These are phyloP conservation scores for Pyrus bretschneideri DNA, from an alignment of 306 rosid genomes.

Conservation along the genomic window DNA sequence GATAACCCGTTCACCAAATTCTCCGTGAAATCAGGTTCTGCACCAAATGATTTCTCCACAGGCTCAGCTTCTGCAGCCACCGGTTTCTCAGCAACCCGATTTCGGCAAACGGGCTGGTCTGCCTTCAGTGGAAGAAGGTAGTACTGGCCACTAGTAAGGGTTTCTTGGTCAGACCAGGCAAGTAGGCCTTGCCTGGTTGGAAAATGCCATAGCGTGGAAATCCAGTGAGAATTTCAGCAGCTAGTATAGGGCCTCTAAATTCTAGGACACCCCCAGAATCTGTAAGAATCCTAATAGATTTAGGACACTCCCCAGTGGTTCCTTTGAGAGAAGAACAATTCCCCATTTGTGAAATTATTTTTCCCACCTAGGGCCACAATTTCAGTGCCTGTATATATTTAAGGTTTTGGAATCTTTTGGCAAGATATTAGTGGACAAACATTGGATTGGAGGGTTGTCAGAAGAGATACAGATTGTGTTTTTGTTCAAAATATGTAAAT, in stretches of 20 bases:
- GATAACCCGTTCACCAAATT: conserved; percentile 17
- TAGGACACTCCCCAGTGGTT: conserved; percentile 40
- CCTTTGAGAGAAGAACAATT: conserved; percentile 59
- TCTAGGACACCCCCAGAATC: conserved; percentile 51
- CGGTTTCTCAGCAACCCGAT: not conserved
- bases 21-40: conserved; percentile 34
- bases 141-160: conserved; percentile 39
- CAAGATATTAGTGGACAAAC: conserved; percentile 20
- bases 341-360: conserved; percentile 41
- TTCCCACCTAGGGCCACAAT: not conserved
- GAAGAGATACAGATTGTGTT: conserved; percentile 11
- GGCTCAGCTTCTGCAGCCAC: conserved; percentile 10
- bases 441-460: conserved; percentile 15
- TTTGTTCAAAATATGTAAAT: conserved; percentile 14
- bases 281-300: conserved; percentile 43
- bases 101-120: not conserved
- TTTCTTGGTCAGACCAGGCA: conserved; percentile 38
- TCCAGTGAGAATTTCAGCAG: conserved; percentile 41
- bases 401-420: conserved; percentile 18
- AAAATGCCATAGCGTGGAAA: conserved; percentile 50
- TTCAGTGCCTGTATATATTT: not conserved
- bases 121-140: conserved; percentile 53
- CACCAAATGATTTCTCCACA: not conserved
- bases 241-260: conserved; percentile 51
- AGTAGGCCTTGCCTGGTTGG: conserved; percentile 36